Percentiles rank a stretch among this genome's conserved stretches.
Evolutionary conservation across 2,329 filamentous ascomycete species (phyloP).

Genomic region (Trichophyton mentagrophytes): DNA sequence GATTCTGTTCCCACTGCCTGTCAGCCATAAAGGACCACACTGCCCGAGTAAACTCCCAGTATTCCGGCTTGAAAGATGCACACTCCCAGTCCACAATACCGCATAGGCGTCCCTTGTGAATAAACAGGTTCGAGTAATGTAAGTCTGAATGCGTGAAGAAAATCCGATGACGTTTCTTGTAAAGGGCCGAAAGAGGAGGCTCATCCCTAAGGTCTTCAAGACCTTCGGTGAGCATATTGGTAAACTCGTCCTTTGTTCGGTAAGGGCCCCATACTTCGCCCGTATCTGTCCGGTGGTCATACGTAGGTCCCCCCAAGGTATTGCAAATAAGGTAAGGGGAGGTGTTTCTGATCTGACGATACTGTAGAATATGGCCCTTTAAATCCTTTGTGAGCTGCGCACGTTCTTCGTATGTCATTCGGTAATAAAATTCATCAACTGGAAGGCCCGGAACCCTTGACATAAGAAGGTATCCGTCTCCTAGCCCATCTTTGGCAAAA

Average conservation of each 20-base stretch:
- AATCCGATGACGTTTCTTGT: conserved; percentile 8
- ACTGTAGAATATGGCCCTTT: conserved; percentile 8
- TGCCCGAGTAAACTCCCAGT: conserved; percentile 11
- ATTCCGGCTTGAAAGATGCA: conserved; percentile 12
- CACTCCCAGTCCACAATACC: conserved; percentile 12
- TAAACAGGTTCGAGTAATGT: conserved; percentile 9
- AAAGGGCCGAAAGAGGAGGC: neutral
- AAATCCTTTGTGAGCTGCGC: conserved; percentile 11
- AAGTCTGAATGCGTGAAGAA: conserved; percentile 12
- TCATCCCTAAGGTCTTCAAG: neutral
- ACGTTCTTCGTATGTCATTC: conserved; percentile 11
- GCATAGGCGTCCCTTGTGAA: conserved; percentile 7
- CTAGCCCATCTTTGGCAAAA: conserved; percentile 4
- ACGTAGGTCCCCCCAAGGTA: conserved; percentile 10
- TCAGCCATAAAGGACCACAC: conserved; percentile 8
- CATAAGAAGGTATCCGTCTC: conserved; percentile 12
- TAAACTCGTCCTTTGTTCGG: conserved; percentile 9
- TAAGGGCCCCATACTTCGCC: conserved; percentile 6
- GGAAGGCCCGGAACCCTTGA: conserved; percentile 9
- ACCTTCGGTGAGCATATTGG: neutral
- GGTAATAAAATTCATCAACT: conserved; percentile 1
- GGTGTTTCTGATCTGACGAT: conserved; percentile 10
- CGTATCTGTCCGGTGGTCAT: conserved; percentile 7
- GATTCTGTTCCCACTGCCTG: neutral
- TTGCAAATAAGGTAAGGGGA: conserved; percentile 7